phyloP scores from a whole-genome alignment of 208 protist species.

The Naegleria fowleri region DNA sequence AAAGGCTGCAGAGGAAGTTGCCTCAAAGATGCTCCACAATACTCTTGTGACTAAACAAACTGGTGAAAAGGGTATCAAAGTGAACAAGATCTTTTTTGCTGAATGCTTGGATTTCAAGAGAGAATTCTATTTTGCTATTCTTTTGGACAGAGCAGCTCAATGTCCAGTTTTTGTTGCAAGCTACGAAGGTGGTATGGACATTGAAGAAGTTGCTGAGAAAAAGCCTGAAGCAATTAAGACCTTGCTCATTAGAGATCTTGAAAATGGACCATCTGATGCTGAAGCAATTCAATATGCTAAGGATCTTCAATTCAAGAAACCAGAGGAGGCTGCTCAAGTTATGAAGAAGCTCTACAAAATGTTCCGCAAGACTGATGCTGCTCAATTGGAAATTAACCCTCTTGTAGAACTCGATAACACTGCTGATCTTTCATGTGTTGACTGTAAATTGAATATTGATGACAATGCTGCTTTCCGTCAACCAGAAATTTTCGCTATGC shows the following conservation, averaged over 20 bases:
- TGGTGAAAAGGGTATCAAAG: slow-evolving; percentile 77
- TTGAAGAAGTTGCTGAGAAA: slow-evolving; percentile 91
- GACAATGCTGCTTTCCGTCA: slow-evolving; percentile 97
- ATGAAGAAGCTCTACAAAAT: slow-evolving; percentile 93
- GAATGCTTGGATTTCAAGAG: slow-evolving; percentile 62
- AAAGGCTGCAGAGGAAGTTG: slow-evolving; percentile 72
- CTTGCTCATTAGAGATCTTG: slow-evolving; percentile 77
- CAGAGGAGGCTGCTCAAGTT: slow-evolving; percentile 67
- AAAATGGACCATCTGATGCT: slow-evolving; percentile 52
- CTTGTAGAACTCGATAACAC: slow-evolving; percentile 84
- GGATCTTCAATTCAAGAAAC: slow-evolving; percentile 65
- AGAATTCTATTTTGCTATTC: slow-evolving; percentile 96
- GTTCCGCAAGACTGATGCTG: slow-evolving; percentile 91
- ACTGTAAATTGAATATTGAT: slow-evolving; percentile 98
- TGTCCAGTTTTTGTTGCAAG: slow-evolving; percentile 80
- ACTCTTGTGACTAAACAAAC: slow-evolving; percentile 98
- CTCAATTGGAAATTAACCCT: slow-evolving; percentile 98
- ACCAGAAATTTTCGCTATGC: slow-evolving; percentile 84
- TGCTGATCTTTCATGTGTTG: slow-evolving; percentile 88
- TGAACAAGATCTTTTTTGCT: slow-evolving; percentile 79
- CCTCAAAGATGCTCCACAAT: slow-evolving; percentile 92
- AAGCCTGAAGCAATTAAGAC: slow-evolving; percentile 90
- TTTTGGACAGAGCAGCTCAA: slow-evolving; percentile 86
- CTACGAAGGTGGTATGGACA: slow-evolving; percentile 93
- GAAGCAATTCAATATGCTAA: slow-evolving; percentile 65